A percentile compares a stretch with the other conserved stretches of the same genome.
Conservation (phyloP, 1,284 basidiomycete species). For the Stereum hirsutum region DNA sequence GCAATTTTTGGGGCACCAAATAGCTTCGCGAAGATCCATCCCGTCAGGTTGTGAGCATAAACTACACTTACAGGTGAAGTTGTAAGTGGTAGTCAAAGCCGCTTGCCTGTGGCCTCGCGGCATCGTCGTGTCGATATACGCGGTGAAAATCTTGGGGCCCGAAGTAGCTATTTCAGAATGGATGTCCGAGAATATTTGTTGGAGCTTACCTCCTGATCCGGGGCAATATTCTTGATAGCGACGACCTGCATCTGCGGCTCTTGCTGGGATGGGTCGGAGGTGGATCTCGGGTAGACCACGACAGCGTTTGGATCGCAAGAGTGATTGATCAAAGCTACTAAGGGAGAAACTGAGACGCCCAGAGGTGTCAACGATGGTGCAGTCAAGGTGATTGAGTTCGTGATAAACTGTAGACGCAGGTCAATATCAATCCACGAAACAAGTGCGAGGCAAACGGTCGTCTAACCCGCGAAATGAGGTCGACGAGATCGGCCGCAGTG, state of each 20-base stretch:
- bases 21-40: conserved; percentile 61
- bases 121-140: conserved; percentile 82
- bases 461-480: conserved; percentile 60
- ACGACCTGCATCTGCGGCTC: conserved; percentile 69
- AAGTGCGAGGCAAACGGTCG: no score
- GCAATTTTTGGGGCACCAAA: conserved; percentile 60
- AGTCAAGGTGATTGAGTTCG: conserved; percentile 84
- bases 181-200: not conserved
- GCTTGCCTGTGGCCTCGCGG: conserved; percentile 48
- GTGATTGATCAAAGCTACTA: conserved; percentile 82
- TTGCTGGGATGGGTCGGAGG: conserved; percentile 22
- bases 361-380: conserved; percentile 69
- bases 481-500: conserved; percentile 54
- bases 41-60: conserved; percentile 34
- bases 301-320: conserved; percentile 88
- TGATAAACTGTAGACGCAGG: conserved; percentile 54
- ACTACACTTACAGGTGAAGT: conserved; percentile 69
- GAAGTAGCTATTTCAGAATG: conserved; percentile 4
- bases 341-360: conserved; percentile 74
- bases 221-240: conserved; percentile 52
- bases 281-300: conserved; percentile 72
- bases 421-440: not conserved
- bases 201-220: conserved; percentile 66
- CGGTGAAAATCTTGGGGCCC: conserved; percentile 46
- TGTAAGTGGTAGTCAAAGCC: conserved; percentile 65